Evolutionary conservation across 306 rosid genomes (phyloP).

Genomic region (Acmispon strigosus): DNA sequence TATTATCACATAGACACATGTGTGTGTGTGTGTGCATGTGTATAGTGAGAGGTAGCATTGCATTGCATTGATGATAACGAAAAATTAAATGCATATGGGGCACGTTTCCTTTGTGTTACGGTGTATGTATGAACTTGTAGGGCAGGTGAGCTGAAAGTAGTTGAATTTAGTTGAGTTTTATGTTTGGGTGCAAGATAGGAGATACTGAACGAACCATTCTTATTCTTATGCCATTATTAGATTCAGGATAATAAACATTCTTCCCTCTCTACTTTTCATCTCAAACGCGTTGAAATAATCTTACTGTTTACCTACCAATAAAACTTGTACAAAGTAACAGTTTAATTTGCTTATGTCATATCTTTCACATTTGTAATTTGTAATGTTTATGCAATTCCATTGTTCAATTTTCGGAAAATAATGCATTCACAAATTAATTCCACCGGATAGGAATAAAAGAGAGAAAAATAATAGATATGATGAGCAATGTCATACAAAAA

Average conservation of each 20-base stretch:
- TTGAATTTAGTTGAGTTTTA: slow-evolving; percentile 39
- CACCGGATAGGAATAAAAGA: too few relatives aligned
- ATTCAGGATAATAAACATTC: neutral
- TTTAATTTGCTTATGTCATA: neutral
- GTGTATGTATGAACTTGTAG: neutral
- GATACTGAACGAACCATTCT: neutral
- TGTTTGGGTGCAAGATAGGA: slow-evolving; percentile 26
- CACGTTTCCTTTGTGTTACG: slow-evolving; percentile 22
- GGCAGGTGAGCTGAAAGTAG: slow-evolving; percentile 48
- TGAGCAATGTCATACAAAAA: too few relatives aligned
- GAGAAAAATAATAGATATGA: too few relatives aligned
- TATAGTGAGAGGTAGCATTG: too few relatives aligned
- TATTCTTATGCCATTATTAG: neutral
- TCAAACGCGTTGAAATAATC: neutral
- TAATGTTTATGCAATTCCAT: neutral
- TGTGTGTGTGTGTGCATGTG: neutral
- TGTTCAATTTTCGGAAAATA: neutral
- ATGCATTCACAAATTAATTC: too few relatives aligned
- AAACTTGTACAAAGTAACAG: neutral
- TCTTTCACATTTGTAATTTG: neutral
- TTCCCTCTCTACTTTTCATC: neutral
- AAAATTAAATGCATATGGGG: slow-evolving; percentile 3
- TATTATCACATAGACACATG: neutral
- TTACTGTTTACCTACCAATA: slow-evolving; percentile 30
- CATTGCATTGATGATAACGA: slow-evolving; percentile 36